Evolutionary conservation across 345 rosid genomes (phyloP).

Genomic region (Zanthoxylum bungeanum): DNA sequence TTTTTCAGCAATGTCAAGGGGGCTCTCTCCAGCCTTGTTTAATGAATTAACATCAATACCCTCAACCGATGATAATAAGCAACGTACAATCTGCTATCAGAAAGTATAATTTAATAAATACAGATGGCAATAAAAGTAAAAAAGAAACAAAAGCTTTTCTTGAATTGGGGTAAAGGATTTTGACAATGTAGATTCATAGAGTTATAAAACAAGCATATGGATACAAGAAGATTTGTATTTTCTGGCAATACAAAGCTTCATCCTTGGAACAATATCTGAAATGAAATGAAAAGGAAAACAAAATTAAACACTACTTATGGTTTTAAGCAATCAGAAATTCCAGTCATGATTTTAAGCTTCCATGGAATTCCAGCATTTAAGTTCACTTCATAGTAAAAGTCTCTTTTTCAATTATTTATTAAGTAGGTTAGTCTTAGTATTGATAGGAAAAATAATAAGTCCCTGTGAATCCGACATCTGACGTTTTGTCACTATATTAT

Average conservation of each 20-base stretch:
- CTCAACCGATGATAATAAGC: constrained; percentile 69
- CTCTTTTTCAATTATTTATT: neutral
- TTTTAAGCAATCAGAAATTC: neutral
- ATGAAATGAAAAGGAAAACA: no score
- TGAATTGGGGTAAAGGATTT: neutral
- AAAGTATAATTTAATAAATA: constrained; percentile 3
- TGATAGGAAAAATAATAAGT: no score
- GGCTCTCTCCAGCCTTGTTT: constrained; percentile 92
- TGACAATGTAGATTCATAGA: neutral
- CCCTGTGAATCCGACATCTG: no score
- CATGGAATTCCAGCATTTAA: neutral
- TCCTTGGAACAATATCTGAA: neutral
- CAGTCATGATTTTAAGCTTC: neutral
- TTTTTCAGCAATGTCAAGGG: constrained; percentile 82
- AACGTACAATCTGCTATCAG: constrained; percentile 62
- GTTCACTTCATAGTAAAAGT: neutral
- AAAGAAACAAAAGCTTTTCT: no score
- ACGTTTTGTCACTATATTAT: no score
- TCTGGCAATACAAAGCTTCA: neutral
- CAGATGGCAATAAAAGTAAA: neutral
- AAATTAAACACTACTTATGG: no score
- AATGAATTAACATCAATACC: constrained; percentile 59
- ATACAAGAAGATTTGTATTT: neutral
- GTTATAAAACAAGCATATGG: neutral
- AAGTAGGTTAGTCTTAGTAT: no score